Evolutionary conservation across 2,329 filamentous ascomycete genomes (phyloP).

Genomic region (Alternaria brassicicola): DNA sequence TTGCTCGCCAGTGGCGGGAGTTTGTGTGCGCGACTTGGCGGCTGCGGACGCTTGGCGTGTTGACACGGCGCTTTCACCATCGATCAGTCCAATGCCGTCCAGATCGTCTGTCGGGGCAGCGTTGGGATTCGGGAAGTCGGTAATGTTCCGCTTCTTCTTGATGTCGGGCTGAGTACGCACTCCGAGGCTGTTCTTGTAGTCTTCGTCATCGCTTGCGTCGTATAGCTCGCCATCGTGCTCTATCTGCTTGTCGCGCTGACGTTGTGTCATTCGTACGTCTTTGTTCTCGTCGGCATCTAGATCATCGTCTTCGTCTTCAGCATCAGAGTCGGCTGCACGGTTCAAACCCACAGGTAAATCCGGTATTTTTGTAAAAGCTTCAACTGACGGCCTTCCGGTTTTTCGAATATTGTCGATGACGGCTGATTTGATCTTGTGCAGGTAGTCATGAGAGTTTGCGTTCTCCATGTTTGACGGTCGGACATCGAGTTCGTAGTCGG

Average conservation of each 20-base stretch:
- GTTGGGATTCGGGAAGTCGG: slow-evolving; percentile 65
- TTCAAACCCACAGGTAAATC: slow-evolving; percentile 56
- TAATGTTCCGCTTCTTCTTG: slow-evolving; percentile 62
- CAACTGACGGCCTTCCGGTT: slow-evolving; percentile 64
- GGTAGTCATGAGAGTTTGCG: slow-evolving; percentile 70
- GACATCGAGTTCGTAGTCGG: slow-evolving; percentile 72
- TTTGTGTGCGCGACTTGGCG: slow-evolving; percentile 33
- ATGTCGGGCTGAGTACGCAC: slow-evolving; percentile 63
- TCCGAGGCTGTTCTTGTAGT: slow-evolving; percentile 75
- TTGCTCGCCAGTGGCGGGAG: slow-evolving; percentile 33
- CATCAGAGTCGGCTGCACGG: slow-evolving; percentile 67
- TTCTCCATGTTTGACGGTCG: slow-evolving; percentile 76
- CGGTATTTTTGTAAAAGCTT: slow-evolving; percentile 61
- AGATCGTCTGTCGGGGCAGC: slow-evolving; percentile 40
- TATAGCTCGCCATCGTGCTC: slow-evolving; percentile 76
- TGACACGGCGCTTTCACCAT: slow-evolving; percentile 41
- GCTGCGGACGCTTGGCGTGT: slow-evolving; percentile 38
- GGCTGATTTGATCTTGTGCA: slow-evolving; percentile 70
- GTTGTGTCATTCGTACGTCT: slow-evolving; percentile 80
- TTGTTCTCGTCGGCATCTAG: slow-evolving; percentile 85
- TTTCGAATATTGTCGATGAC: slow-evolving; percentile 71
- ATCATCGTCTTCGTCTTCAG: slow-evolving; percentile 67
- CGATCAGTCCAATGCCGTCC: slow-evolving; percentile 34
- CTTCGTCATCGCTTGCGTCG: slow-evolving; percentile 84
- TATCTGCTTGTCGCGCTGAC: slow-evolving; percentile 79